Conservation (phyloP, 2,329 filamentous ascomycete species). For the Fusarium palustre region DNA sequence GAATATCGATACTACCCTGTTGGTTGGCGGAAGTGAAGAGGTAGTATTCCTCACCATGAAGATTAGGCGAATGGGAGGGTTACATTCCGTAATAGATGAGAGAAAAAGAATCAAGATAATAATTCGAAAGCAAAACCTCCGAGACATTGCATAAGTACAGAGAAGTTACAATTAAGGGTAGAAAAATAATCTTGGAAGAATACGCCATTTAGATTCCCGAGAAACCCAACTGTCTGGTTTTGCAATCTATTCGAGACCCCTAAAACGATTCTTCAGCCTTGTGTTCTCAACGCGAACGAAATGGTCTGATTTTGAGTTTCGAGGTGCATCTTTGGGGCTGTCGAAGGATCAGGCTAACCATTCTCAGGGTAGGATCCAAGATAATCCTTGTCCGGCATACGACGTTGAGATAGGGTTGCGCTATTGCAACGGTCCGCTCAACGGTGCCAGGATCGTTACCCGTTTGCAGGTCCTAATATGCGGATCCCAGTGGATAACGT, state of each 20-base stretch:
- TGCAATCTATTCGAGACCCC: neutral
- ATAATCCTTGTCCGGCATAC: conserved; percentile 1
- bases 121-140: rapidly evolving
- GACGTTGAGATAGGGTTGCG: conserved; percentile 8
- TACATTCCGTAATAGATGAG: neutral
- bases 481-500: neutral
- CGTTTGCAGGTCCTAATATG: neutral
- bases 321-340: neutral
- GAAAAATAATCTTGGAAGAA: neutral
- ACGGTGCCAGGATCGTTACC: neutral
- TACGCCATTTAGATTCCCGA: neutral
- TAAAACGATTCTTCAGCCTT: neutral
- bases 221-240: neutral
- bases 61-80: conserved; percentile 14
- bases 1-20: neutral
- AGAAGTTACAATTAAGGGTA: neutral
- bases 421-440: neutral
- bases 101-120: neutral
- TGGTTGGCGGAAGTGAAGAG: neutral
- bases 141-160: too few relatives aligned
- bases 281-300: neutral
- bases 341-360: neutral
- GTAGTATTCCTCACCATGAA: neutral
- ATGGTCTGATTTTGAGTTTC: conserved; percentile 4
- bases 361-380: neutral